Evolutionary conservation across 139 green algal genomes (phyloP).

Genomic region (Dunaliella primolecta): DNA sequence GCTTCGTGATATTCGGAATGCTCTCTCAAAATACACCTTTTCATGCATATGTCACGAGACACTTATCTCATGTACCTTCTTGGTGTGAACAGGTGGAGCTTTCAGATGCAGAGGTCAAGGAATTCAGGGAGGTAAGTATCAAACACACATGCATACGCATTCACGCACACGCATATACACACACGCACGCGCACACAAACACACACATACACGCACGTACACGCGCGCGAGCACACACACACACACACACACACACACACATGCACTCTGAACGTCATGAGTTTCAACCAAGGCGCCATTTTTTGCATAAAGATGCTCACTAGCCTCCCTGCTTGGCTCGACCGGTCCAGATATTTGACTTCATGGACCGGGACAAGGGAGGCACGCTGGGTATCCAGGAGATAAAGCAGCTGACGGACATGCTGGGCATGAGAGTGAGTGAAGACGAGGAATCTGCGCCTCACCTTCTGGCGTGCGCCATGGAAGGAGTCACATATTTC

Average conservation of each 20-base stretch:
- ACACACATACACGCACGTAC: neutral
- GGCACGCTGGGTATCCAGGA: slow-evolving; percentile 31
- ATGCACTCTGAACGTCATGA: neutral
- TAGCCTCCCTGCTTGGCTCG: neutral
- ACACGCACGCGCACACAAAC: neutral
- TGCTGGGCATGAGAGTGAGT: slow-evolving; percentile 41
- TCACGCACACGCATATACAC: too few relatives aligned
- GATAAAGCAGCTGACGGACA: slow-evolving; percentile 41
- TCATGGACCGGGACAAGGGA: slow-evolving; percentile 51
- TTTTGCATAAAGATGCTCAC: neutral
- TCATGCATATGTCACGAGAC: too few relatives aligned
- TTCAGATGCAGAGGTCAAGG: too few relatives aligned
- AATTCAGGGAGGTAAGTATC: too few relatives aligned
- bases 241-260: neutral
- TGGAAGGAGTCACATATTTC: too few relatives aligned
- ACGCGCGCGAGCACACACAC: neutral
- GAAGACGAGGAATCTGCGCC: neutral
- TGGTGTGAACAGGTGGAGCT: too few relatives aligned
- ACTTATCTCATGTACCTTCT: too few relatives aligned
- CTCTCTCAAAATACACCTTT: too few relatives aligned
- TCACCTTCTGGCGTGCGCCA: too few relatives aligned
- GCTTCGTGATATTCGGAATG: too few relatives aligned
- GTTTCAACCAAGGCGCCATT: neutral
- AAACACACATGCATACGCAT: too few relatives aligned
- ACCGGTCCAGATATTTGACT: slow-evolving; percentile 48